Percentiles rank a stretch among this genome's conserved stretches.
Evolutionary conservation across 768 basidiomycete genomes (phyloP).

Genomic region (Leucocoprinus leucothites): DNA sequence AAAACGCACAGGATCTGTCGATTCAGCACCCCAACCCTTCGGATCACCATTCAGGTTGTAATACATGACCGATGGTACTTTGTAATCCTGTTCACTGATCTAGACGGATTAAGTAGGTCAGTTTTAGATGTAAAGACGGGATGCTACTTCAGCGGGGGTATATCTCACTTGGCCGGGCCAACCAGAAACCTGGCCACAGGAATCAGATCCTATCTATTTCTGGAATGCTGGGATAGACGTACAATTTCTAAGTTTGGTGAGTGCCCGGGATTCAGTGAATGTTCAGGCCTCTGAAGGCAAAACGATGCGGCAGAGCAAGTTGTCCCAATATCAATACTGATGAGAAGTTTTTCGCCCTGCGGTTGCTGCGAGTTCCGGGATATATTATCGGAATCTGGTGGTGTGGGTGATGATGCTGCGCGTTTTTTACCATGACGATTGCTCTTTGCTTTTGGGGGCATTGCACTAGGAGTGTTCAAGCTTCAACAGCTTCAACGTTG

Average conservation of each 20-base stretch:
- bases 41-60: not conserved
- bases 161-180: not conserved
- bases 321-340: conserved; percentile 1
- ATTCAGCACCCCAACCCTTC: not conserved
- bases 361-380: too few relatives aligned
- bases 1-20: not conserved
- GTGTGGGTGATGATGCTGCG: too few relatives aligned
- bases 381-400: too few relatives aligned
- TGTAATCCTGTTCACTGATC: not conserved
- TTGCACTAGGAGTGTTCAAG: too few relatives aligned
- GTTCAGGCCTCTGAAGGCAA: not conserved
- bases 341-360: not conserved
- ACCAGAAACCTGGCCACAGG: not conserved
- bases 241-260: not conserved
- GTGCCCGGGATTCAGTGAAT: not conserved
- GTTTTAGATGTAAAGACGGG: too few relatives aligned
- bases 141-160: too few relatives aligned
- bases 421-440: too few relatives aligned
- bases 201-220: not conserved
- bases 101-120: not conserved
- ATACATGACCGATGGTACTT: not conserved
- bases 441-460: too few relatives aligned
- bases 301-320: not conserved
- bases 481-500: too few relatives aligned
- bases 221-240: not conserved